These are phyloP conservation scores for Lanzia echinophila DNA, from an alignment of 2,329 filamentous ascomycete genomes.

Conservation along the genomic window DNA sequence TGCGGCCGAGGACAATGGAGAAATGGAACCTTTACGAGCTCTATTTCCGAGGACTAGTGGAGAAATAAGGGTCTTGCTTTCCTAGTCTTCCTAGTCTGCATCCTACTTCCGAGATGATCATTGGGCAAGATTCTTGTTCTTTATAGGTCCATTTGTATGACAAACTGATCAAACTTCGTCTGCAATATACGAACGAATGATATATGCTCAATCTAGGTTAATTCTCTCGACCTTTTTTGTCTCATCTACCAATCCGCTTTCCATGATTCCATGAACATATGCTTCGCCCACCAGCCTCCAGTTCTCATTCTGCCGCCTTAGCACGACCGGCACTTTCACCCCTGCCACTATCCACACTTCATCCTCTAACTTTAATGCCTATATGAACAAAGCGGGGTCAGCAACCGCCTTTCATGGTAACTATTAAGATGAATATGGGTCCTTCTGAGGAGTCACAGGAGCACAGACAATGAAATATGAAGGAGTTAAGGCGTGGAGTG, in stretches of 20 bases:
- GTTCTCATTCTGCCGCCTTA: neutral
- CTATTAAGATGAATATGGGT: no score
- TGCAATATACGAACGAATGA: neutral
- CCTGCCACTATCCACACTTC: slow-evolving; percentile 7
- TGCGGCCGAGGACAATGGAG: slow-evolving; percentile 21
- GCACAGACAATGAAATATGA: no score
- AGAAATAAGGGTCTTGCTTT: slow-evolving; percentile 31
- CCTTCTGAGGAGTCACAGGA: no score
- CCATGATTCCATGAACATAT: slow-evolving; percentile 6
- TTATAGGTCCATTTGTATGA: neutral
- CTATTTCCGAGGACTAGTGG: slow-evolving; percentile 31
- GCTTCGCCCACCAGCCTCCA: slow-evolving; percentile 5
- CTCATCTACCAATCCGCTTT: neutral
- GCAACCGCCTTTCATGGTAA: no score
- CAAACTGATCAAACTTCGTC: neutral
- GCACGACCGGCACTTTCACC: slow-evolving; percentile 1
- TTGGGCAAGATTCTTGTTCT: neutral
- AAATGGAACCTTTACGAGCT: slow-evolving; percentile 23
- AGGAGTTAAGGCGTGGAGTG: no score
- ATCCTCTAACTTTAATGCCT: neutral
- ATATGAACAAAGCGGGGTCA: no score
- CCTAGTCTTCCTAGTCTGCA: slow-evolving; percentile 24
- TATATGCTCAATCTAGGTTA: neutral
- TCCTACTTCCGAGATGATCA: neutral
- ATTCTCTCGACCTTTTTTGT: neutral